Base-by-base conservation (phyloP, 768 basidiomycete species). In the Rhodosporidiobolus sp. region DNA sequence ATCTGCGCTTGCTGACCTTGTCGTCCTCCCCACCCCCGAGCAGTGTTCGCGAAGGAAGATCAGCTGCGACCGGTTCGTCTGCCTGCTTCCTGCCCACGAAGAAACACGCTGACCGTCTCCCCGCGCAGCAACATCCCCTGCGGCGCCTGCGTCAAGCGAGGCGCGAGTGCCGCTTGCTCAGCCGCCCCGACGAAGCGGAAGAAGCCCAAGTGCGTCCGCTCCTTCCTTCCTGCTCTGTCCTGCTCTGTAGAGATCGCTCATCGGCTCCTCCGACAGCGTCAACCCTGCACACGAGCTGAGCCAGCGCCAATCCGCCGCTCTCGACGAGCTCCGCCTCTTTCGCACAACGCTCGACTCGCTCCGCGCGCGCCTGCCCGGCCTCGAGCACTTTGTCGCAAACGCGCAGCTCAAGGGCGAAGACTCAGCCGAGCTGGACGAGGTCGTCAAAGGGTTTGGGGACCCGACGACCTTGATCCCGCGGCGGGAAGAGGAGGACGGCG, bases 311-410 rank as follows among this genome's bases (percentile, higher is more conserved):
- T 26, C 48, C 22, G 63, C 66, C 10, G 73, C 73, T 0, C 66
- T 75, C 30, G 66, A 67, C 10, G 73, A 75, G 45, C 63, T 75
- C 10, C 61, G 63, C 19, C 63, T 75, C 14, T 75, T 75, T 30
- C 69, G 73, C 20, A 55, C 60, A 26, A 70, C 73, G 11, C 69
- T 75, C 65, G 72, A 73, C 58, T 68, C 67, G 30, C 59, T 73
- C 30, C 64, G 63, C 22, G 72, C 72, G 3, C 63, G 72, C 22
- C 48, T 73, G 6, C 72, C 72, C 26, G 58, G 52, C 4, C 67
- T 73, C 61, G 67, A 68, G 46, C 63, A 69, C 52, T 73, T 65
- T 14, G 53, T 73, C 72, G 72, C 72, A 0, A 69, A 73, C 59
- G 58, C 67, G 34, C 46, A 34, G 10, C 22, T 65, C 8, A 55